Conservation (phyloP, 345 rosid species). For the Turnera subulata region DNA sequence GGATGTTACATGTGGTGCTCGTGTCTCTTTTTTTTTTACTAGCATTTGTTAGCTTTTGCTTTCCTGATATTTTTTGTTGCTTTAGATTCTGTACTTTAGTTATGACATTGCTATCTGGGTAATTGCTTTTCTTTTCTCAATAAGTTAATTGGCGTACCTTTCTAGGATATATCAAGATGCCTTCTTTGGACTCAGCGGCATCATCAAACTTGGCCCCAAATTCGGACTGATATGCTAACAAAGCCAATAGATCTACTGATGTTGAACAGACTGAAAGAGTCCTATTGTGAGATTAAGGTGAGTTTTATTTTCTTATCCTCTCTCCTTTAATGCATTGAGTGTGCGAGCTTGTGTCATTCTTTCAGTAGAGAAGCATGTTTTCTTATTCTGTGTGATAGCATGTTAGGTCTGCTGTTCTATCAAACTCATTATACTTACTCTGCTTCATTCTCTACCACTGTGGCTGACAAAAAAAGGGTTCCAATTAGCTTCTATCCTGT, state of each 20-base stretch:
- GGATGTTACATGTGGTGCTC: too few species aligned
- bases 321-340: neutral
- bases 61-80: too few species aligned
- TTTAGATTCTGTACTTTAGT: too few species aligned
- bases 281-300: conserved; percentile 72
- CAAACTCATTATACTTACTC: too few species aligned
- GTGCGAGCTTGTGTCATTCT: neutral
- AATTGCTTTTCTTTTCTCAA: neutral
- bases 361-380: neutral
- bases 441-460: too few species aligned
- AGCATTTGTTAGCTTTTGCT: too few species aligned
- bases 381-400: too few species aligned
- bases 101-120: too few species aligned
- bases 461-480: too few species aligned
- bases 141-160: conserved; percentile 4
- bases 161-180: conserved; percentile 93
- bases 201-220: conserved; percentile 93
- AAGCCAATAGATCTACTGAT: conserved; percentile 79
- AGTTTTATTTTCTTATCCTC: conserved; percentile 18
- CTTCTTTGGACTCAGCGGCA: conserved; percentile 94
- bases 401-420: too few species aligned
- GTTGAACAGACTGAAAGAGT: conserved; percentile 81
- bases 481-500: too few species aligned
- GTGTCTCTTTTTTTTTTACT: too few species aligned
- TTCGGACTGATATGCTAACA: conserved; percentile 64